These are phyloP conservation scores for Debaryomyces prosopidis DNA, from an alignment of 805 yeast species.

Conservation along the genomic window DNA sequence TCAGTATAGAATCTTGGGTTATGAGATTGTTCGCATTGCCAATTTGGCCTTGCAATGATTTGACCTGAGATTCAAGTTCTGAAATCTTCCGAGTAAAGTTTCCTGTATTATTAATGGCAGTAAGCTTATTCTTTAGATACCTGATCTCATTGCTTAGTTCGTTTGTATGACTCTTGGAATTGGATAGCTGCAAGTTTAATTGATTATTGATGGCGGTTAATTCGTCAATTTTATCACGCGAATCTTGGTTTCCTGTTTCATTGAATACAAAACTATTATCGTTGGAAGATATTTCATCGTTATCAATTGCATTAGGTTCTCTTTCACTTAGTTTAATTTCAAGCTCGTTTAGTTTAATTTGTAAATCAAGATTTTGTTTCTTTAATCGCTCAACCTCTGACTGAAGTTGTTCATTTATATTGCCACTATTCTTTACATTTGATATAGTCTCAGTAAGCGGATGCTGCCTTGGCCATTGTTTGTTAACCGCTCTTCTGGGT, in stretches of 20 bases:
- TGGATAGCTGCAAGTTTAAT: constrained; percentile 13
- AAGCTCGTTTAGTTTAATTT: constrained; percentile 6
- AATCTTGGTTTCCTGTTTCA: neutral
- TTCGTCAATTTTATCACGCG: constrained; percentile 3
- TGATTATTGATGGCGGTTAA: constrained; percentile 6
- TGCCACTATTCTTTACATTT: neutral
- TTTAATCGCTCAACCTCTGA: constrained; percentile 8
- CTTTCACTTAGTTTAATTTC: constrained; percentile 6
- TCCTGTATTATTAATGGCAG: neutral
- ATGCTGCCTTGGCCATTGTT: neutral
- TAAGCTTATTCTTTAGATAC: constrained; percentile 2
- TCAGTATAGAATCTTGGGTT: constrained; percentile 17
- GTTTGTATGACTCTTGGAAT: constrained; percentile 13
- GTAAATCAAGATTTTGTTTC: constrained; percentile 9
- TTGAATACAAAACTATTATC: neutral
- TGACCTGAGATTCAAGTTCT: neutral
- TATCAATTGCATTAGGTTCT: neutral
- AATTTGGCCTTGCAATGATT: constrained; percentile 8
- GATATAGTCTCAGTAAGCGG: neutral
- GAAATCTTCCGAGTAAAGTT: neutral
- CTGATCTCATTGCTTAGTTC: constrained; percentile 20
- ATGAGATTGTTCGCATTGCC: constrained; percentile 16
- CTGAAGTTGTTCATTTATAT: constrained; percentile 1
- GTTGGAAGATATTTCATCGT: neutral
- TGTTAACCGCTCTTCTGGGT: constrained; percentile 9